phyloP scores from a whole-genome alignment of 2,329 filamentous ascomycete species.

The Arachnomyces sp. region DNA sequence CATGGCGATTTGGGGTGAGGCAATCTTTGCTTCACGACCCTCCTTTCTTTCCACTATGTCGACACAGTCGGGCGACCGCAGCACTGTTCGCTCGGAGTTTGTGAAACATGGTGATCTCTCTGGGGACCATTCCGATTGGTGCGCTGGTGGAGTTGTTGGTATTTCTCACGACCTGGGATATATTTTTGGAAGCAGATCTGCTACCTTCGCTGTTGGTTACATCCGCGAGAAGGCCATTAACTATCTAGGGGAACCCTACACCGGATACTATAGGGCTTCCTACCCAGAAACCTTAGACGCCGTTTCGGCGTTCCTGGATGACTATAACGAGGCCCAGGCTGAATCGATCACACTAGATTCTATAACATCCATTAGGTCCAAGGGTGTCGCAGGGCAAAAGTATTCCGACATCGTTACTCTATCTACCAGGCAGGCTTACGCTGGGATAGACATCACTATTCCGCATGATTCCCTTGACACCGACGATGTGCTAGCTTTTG shows the following conservation, averaged over 20 bases:
- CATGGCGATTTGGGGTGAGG: constrained; percentile 37
- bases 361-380: constrained; percentile 22
- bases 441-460: constrained; percentile 34
- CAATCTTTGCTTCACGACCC: constrained; percentile 31
- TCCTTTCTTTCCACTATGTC: constrained; percentile 20
- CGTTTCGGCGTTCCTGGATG: constrained; percentile 32
- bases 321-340: constrained; percentile 28
- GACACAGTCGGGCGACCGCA: constrained; percentile 21
- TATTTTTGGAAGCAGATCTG: constrained; percentile 13
- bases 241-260: constrained; percentile 30
- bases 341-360: constrained; percentile 28
- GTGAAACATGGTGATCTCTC: constrained; percentile 22
- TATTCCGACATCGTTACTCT: constrained; percentile 36
- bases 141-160: constrained; percentile 24
- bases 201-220: too few species aligned
- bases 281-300: constrained; percentile 27
- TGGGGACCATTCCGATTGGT: constrained; percentile 18
- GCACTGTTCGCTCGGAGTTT: constrained; percentile 25
- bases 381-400: constrained; percentile 26
- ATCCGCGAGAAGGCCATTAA: too few species aligned
- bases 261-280: constrained; percentile 31
- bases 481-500: constrained; percentile 27
- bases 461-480: constrained; percentile 26
- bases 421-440: constrained; percentile 35
- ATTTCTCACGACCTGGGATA: constrained; percentile 33